Base-by-base conservation (phyloP, 805 yeast species). In the Scheffersomyces ergatensis region DNA sequence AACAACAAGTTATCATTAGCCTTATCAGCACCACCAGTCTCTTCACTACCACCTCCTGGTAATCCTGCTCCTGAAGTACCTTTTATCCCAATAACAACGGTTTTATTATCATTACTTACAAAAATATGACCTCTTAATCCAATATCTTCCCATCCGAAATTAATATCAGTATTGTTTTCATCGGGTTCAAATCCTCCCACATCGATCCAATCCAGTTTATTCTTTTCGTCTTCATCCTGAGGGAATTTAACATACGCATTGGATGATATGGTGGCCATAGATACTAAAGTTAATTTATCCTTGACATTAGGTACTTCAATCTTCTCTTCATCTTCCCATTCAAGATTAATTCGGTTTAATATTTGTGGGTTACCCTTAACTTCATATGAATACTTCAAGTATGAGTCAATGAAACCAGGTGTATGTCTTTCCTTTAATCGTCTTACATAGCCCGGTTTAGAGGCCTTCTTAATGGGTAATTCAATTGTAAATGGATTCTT, bases 121-220 rank as follows among this genome's bases (percentile, higher is more conserved):
- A 93, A 93, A 0, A 93, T 80, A 58, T 93, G 97, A 2, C 99
- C 99, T 33, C 99, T 72, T 2, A 93, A 63, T 0, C 97, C 97
- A 45, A 78, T 80, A 8, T 72, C 82, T 46, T 80, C 76, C 99
- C 98, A 93, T 2, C 98, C 98, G 58, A 83, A 83, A 14, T 82
- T 78, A 11, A 64, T 51, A n/a, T 76, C 70, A n/a, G 66, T 69
- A 32, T 76, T 60, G 21, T 71, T 65, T 45, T 77, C 70, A 70
- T 82, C 87, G 0, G 82, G 82, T 1, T 59, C 63, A 71, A 71
- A 69, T 25, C 60, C 68, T 0, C 80, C 77, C 11, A 87, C 78
- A 53, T 92, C 93, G 40, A 84, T 67, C 98, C 98, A 93, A 57
- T 88, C 95, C 35, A 89, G 90, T 34, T 65, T 63, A 34, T 58